Base-by-base conservation (phyloP, 2,329 filamentous ascomycete species). In the Calonectria henricotiae region DNA sequence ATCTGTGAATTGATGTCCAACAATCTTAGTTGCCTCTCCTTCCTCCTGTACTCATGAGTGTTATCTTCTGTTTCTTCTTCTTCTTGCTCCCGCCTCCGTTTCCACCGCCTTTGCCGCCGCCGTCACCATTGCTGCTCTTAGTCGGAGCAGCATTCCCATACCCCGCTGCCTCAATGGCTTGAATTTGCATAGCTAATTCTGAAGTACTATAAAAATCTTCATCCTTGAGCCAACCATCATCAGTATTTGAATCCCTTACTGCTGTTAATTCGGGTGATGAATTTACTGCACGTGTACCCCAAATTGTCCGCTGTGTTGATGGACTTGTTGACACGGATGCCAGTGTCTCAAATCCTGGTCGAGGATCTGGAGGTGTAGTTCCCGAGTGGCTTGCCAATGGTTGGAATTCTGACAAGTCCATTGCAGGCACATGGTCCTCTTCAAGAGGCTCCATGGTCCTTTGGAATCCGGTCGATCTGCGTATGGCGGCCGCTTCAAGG, bases 211-310 rank as follows among this genome's bases (percentile, higher is more conserved):
- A 80, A 67, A 98, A 90, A 68, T 92, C 91, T 77, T 97, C 94
- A 1, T 92, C 94, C 76, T 93, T 91, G 17, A 96, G 85, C 95
- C 95, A 98, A 0, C 95, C 96, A 79, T 98, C 95, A 71, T 95
- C 90, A 11, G 64, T 67, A 64, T 70, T 69, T 80, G 76, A 46
- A 60, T 46, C 55, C 43, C 47, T 74, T 15, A 68, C 73, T 41
- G 86, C 80, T 32, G 82, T 82, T 32, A 90, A 77, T 12, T 89
- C 87, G 2, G 91, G 90, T 4, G 90, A 91, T 0, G 83, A 84
- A 0, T 90, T 85, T 3, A 97, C 84, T 0, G 89, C 90, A 4
- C 89, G 87, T 0, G 96, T 98, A n/a, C 96, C 96, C 96, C 96
- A 98, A 0, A 98, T 94, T 0, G 96, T 98, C 71, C 91, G 91